Conservation (phyloP, 768 basidiomycete genomes). For the Tulasnella sp. region DNA sequence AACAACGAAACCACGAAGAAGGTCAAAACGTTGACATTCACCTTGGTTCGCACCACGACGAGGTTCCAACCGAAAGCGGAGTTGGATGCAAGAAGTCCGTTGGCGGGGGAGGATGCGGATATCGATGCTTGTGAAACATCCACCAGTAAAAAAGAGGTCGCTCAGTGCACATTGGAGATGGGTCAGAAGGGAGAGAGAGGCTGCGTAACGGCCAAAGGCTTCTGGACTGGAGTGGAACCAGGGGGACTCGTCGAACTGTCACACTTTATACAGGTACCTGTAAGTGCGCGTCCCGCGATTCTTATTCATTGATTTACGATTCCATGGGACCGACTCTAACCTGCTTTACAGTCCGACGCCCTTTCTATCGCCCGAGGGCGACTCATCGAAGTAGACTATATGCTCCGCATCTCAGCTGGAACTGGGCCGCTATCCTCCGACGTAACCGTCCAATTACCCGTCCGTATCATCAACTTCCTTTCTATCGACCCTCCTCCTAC, state of each 20-base stretch:
- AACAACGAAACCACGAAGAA: slow-evolving; percentile 63
- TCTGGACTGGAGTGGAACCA: slow-evolving; percentile 79
- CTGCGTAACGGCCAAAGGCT: slow-evolving; percentile 75
- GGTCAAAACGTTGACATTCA: slow-evolving; percentile 60
- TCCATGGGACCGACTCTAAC: neutral
- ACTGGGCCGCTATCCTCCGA: slow-evolving; percentile 58
- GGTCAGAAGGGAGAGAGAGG: slow-evolving; percentile 60
- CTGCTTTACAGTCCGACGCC: slow-evolving; percentile 52
- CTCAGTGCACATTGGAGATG: slow-evolving; percentile 61
- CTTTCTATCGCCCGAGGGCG: slow-evolving; percentile 63
- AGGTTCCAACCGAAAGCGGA: slow-evolving; percentile 55
- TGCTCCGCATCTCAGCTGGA: slow-evolving; percentile 59
- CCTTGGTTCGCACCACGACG: slow-evolving; percentile 61
- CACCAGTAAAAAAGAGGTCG: slow-evolving; percentile 59
- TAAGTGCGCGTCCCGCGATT: slow-evolving; percentile 41
- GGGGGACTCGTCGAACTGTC: slow-evolving; percentile 59
- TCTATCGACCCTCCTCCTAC: slow-evolving; percentile 76
- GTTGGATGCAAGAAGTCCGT: slow-evolving; percentile 40
- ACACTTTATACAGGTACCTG: slow-evolving; percentile 69
- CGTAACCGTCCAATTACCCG: slow-evolving; percentile 65
- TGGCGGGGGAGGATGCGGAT: slow-evolving; percentile 38
- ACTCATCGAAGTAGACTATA: slow-evolving; percentile 73
- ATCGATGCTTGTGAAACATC: slow-evolving; percentile 60
- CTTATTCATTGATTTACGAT: neutral
- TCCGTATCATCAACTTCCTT: slow-evolving; percentile 75